phyloP scores from a whole-genome alignment of 2,329 filamentous ascomycete genomes.

The Aulographum hederae region DNA sequence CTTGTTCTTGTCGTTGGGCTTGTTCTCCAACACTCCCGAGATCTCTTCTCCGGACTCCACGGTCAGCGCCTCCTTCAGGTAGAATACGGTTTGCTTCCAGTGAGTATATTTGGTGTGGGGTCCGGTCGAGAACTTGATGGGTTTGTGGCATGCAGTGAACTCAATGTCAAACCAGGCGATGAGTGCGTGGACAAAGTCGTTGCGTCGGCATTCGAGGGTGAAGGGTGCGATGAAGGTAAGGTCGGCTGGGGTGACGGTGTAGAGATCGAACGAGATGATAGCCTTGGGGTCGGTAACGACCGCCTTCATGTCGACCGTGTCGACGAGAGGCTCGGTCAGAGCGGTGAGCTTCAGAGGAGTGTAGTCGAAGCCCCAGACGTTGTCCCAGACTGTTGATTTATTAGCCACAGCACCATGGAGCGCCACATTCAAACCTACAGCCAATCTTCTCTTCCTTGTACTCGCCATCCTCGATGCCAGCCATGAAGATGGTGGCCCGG shows the following conservation, averaged over 20 bases:
- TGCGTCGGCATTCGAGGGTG: conserved; percentile 57
- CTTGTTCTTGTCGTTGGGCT: conserved; percentile 84
- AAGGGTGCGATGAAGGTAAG: conserved; percentile 71
- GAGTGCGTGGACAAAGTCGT: conserved; percentile 89
- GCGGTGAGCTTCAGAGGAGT: conserved; percentile 83
- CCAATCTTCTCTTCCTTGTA: conserved; percentile 99
- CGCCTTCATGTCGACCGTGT: conserved; percentile 94
- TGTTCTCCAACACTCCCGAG: conserved; percentile 55
- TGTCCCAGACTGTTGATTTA: conserved; percentile 69
- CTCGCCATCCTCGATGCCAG: conserved; percentile 93
- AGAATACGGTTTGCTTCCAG: conserved; percentile 99
- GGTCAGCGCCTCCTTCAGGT: conserved; percentile 81
- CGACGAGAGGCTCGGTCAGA: conserved; percentile 86
- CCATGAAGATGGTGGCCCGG: conserved; percentile 94
- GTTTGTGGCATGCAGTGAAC: conserved; percentile 96
- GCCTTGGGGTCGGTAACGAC: conserved; percentile 80
- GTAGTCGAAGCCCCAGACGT: conserved; percentile 97
- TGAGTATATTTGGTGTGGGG: conserved; percentile 98
- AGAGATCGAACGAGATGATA: conserved; percentile 79
- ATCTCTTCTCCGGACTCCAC: conserved; percentile 76
- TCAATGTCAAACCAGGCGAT: conserved; percentile 99
- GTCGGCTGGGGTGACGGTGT: conserved; percentile 70
- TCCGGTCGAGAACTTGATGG: conserved; percentile 88
- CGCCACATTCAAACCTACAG: conserved; percentile 44
- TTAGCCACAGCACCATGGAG: neutral